Percentiles rank a stretch among this genome's conserved stretches.
phyloP scores from a whole-genome alignment of 2,329 filamentous ascomycete species.

The Curvularia sp. region DNA sequence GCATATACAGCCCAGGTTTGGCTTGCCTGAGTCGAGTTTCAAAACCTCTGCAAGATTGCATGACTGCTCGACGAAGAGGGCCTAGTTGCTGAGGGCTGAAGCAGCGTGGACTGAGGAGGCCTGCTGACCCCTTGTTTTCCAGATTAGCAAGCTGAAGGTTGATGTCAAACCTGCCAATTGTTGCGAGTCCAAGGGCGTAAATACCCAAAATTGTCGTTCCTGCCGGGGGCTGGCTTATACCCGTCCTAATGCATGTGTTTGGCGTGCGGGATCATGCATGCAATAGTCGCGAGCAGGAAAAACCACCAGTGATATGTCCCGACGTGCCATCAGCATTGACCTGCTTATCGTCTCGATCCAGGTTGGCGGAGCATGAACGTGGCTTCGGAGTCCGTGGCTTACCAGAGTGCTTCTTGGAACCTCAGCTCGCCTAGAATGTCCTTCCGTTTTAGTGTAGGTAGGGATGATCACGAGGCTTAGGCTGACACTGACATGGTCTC shows the following conservation, averaged over 20 bases:
- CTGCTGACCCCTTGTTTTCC: neutral
- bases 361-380: neutral
- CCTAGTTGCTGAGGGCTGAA: neutral
- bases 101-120: neutral
- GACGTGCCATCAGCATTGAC: neutral
- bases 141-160: neutral
- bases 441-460: neutral
- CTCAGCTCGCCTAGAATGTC: neutral
- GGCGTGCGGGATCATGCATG: conserved; percentile 12
- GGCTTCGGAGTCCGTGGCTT: neutral
- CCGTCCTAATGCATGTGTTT: conserved; percentile 5
- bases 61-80: neutral
- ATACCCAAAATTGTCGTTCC: neutral
- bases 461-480: neutral
- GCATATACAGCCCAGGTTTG: neutral
- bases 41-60: neutral
- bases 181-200: neutral
- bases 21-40: neutral
- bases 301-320: neutral
- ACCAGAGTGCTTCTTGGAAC: neutral
- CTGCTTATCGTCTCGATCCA: neutral
- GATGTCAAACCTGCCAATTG: neutral
- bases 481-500: conserved; percentile 2
- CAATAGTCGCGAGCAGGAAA: conserved; percentile 6
- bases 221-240: neutral